These are phyloP conservation scores for Pneumocystis oryctolagi DNA, from an alignment of 1,139 yeast genomes.

Conservation along the genomic window DNA sequence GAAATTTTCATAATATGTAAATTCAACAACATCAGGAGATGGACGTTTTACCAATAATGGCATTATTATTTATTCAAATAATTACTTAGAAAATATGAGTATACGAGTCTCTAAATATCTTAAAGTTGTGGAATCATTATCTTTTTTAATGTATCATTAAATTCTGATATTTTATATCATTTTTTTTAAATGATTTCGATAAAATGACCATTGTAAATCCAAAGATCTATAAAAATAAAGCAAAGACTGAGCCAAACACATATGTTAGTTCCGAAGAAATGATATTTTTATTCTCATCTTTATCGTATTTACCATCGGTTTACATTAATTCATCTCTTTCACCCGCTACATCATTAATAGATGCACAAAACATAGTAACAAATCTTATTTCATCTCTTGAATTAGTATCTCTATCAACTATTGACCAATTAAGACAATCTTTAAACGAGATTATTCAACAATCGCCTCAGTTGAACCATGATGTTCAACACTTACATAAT, in stretches of 20 bases:
- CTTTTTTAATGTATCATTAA: background rate
- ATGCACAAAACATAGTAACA: background rate
- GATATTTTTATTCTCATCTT: background rate
- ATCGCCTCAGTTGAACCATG: conserved; percentile 6
- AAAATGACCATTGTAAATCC: background rate
- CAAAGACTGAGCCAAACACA: background rate
- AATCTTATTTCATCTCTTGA: conserved; percentile 5
- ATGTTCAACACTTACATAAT: conserved; percentile 5
- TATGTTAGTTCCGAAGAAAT: background rate
- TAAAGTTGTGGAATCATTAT: background rate
- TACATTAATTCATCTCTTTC: conserved; percentile 5
- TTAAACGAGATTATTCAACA: conserved; percentile 6
- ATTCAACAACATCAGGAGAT: background rate
- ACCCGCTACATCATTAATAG: conserved; percentile 1
- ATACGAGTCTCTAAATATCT: background rate
- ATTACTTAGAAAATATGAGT: background rate
- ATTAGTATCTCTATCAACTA: background rate
- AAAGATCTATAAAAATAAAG: background rate
- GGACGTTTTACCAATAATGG: background rate
- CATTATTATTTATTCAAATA: background rate
- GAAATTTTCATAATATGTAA: background rate
- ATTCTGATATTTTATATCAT: background rate
- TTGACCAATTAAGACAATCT: background rate
- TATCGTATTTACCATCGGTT: conserved; percentile 5
- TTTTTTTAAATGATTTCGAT: background rate